Evolutionary conservation across 805 yeast genomes (phyloP).

Genomic region (Wickerhamiella spandovensis): DNA sequence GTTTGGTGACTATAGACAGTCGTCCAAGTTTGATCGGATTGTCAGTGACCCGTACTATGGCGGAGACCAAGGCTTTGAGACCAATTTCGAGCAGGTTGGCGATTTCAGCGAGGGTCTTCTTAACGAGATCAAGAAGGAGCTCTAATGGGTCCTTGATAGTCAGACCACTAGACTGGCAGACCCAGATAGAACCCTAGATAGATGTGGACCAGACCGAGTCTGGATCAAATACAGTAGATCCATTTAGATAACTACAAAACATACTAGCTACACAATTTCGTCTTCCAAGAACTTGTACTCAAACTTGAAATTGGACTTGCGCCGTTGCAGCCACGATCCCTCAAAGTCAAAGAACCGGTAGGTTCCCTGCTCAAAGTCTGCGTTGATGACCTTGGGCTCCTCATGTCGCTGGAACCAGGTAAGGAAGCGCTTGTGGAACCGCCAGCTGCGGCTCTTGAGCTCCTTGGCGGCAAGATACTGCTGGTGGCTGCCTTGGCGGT

Average conservation of each 20-base stretch:
- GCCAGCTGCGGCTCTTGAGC: constrained; percentile 70
- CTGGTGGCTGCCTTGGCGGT: constrained; percentile 58
- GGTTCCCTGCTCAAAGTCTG: constrained; percentile 33
- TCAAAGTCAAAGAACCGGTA: constrained; percentile 84
- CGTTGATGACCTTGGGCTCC: constrained; percentile 31
- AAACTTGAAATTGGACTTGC: constrained; percentile 45
- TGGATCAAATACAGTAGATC: too few species aligned
- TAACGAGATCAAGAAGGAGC: constrained; percentile 17
- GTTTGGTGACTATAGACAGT: constrained; percentile 73
- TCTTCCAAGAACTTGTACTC: constrained; percentile 33
- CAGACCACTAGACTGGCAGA: too few species aligned
- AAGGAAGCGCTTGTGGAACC: constrained; percentile 51
- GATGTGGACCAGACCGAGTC: neutral
- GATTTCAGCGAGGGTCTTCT: constrained; percentile 68
- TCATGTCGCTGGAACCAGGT: constrained; percentile 74
- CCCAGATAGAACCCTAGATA: neutral
- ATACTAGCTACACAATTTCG: constrained; percentile 19
- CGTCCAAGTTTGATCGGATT: constrained; percentile 35
- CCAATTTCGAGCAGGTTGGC: constrained; percentile 56
- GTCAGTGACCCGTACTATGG: constrained; percentile 93
- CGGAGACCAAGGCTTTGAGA: constrained; percentile 69
- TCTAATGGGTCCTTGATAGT: neutral
- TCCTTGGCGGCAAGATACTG: constrained; percentile 74
- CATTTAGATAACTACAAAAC: too few species aligned
- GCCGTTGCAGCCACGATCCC: constrained; percentile 49